Percentiles rank a stretch among this genome's conserved stretches.
Conservation (phyloP, 2,329 filamentous ascomycete genomes). For the Sporothrix curviconia region DNA sequence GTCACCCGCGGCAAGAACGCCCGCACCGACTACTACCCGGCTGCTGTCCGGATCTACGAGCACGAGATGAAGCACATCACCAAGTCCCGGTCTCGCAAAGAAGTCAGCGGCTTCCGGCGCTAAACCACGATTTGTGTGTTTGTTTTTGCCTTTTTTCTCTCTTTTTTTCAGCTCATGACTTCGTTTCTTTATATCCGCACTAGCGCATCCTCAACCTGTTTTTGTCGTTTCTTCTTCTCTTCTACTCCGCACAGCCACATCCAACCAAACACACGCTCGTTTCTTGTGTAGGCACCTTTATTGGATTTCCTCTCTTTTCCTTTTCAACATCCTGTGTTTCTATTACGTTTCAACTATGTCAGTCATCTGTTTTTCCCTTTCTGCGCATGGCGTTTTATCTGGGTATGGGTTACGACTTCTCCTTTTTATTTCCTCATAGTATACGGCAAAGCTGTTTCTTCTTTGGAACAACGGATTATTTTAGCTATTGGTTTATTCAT, state of each 20-base stretch:
- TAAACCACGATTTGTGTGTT: background rate
- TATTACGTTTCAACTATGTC: background rate
- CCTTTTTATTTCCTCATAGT: too few relatives aligned
- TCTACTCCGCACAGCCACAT: background rate
- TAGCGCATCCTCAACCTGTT: background rate
- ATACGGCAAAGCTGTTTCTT: too few relatives aligned
- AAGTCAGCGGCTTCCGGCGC: background rate
- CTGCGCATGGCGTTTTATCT: background rate
- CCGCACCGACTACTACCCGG: conserved; percentile 27
- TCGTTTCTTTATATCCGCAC: background rate
- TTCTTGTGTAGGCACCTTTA: background rate
- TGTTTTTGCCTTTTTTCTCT: background rate
- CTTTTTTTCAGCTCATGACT: background rate
- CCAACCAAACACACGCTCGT: background rate
- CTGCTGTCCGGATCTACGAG: conserved; percentile 24
- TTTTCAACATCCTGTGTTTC: background rate
- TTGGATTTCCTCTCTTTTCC: background rate
- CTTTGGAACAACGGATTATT: too few relatives aligned
- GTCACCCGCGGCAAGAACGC: conserved; percentile 25
- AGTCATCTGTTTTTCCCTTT: background rate
- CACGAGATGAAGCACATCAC: conserved; percentile 20
- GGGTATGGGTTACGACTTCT: too few relatives aligned
- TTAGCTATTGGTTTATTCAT: too few relatives aligned
- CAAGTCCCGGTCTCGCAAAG: conserved; percentile 18
- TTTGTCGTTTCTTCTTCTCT: background rate